Evolutionary conservation across 805 yeast genomes (phyloP).

Genomic region (Kuraishia floccosa): DNA sequence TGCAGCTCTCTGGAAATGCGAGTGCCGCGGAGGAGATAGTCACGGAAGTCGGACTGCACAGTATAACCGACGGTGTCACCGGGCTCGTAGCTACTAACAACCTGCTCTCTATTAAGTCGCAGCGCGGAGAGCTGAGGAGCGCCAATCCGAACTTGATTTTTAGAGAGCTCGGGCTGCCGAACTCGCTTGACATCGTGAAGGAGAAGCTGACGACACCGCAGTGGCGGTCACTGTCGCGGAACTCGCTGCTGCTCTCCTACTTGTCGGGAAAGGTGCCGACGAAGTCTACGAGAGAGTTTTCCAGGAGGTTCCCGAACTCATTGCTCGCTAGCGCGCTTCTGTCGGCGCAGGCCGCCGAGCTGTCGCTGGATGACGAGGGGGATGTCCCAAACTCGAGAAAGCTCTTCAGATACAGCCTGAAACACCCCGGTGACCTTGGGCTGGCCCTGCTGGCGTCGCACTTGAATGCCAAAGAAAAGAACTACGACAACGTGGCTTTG

Average conservation of each 20-base stretch:
- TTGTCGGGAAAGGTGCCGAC: slow-evolving; percentile 21
- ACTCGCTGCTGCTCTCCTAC: slow-evolving; percentile 30
- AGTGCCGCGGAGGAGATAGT: slow-evolving; percentile 25
- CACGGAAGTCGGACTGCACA: slow-evolving; percentile 16
- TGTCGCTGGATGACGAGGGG: slow-evolving; percentile 7
- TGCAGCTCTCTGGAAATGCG: slow-evolving; percentile 23
- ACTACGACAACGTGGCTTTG: slow-evolving; percentile 20
- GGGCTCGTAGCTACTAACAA: slow-evolving; percentile 34
- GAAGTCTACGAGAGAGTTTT: slow-evolving; percentile 8
- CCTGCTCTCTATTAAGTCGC: slow-evolving; percentile 17
- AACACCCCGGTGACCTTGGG: slow-evolving; percentile 17
- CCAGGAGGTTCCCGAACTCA: slow-evolving; percentile 12
- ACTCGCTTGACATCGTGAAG: slow-evolving; percentile 12
- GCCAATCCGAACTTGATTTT: slow-evolving; percentile 15
- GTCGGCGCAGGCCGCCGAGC: slow-evolving; percentile 9
- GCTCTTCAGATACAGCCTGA: slow-evolving; percentile 21
- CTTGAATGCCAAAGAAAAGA: slow-evolving; percentile 16
- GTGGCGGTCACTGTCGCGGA: slow-evolving; percentile 25
- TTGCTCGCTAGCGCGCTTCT: slow-evolving; percentile 13
- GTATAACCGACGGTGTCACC: slow-evolving; percentile 25
- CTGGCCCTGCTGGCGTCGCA: slow-evolving; percentile 22
- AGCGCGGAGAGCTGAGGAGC: not conserved
- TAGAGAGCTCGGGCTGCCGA: slow-evolving; percentile 17
- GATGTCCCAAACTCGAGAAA: slow-evolving; percentile 15
- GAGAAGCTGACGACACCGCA: slow-evolving; percentile 28